Conservation (phyloP, 2,329 filamentous ascomycete genomes). For the Penicillium sp. region DNA sequence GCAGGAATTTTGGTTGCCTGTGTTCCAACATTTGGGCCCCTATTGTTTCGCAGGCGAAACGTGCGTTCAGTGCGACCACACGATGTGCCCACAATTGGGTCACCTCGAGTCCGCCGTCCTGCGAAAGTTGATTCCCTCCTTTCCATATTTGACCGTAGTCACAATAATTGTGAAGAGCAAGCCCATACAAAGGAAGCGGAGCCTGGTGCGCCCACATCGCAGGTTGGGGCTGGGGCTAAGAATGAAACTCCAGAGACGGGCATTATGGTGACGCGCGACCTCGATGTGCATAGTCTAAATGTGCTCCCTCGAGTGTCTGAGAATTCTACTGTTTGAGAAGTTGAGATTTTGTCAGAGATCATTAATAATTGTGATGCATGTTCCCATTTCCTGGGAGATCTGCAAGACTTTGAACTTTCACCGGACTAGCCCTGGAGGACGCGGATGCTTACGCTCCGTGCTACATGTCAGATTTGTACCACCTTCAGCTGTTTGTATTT, state of each 20-base stretch:
- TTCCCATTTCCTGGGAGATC: background rate
- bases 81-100: constrained; percentile 8
- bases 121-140: background rate
- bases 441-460: background rate
- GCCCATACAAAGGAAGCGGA: background rate
- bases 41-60: constrained; percentile 13
- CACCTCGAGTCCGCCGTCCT: background rate
- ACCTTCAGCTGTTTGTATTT: background rate
- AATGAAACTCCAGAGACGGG: background rate
- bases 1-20: constrained; percentile 14
- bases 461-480: constrained; percentile 4
- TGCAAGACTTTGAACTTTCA: background rate
- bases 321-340: background rate
- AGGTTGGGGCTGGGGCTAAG: background rate
- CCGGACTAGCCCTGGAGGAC: no score
- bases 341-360: background rate
- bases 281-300: constrained; percentile 4
- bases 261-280: constrained; percentile 1
- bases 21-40: constrained; percentile 12
- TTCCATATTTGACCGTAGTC: background rate
- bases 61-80: background rate
- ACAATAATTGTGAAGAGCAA: background rate
- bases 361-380: background rate
- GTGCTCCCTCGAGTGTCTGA: background rate
- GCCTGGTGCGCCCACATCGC: background rate